Base-by-base conservation (phyloP, 2,329 filamentous ascomycete genomes). In the Pseudogymnoascus sp. region DNA sequence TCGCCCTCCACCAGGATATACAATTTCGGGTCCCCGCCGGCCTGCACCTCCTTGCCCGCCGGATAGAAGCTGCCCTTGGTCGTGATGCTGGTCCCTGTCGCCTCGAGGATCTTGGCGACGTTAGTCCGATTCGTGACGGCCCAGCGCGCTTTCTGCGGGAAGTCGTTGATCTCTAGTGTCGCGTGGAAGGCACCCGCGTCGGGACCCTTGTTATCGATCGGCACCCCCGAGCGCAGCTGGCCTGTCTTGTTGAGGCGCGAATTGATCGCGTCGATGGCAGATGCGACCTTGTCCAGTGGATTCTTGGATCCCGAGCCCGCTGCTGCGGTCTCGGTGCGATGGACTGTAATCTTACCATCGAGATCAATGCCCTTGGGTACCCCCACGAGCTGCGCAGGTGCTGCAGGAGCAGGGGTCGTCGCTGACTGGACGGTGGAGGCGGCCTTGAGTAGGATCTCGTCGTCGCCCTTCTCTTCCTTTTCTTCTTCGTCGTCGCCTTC, bases 1-100 rank as follows among this genome's bases (percentile, higher is more conserved):
- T 99, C 94, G 41, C 94, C 94, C 73, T 99, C 94, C 62, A 99
- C 95, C 63, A 99, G 82, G 70, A 99, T 97, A 73, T 97, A 99
- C 68, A 99, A 78, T 79, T 97, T 97, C n/a, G 94, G 89, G 67
- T 92, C 86, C 60, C 87, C 88, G 36, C 84, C 86, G 0, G 87
- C 74, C 6, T 81, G 84, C 1, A 91, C 91, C 66, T 90, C 87
- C 73, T 96, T 96, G 66, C 92, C 92, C 1, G 85, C 71, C 1
- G 87, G 75, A 70, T 97, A 97, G 74, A 91, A 97, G 64, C 83
- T 94, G 67, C 94, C 94, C 78, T 99, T 99, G 47, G 92, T 97
- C 0, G 94, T 99, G 73, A 99, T 99, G 6, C 91, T 96, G 1
- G 92, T 96, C 39, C 92, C 93, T 0, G 93, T 97, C 8, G 90